These are phyloP conservation scores for Colletotrichum melonis DNA, from an alignment of 2,329 filamentous ascomycete genomes.

Conservation along the genomic window DNA sequence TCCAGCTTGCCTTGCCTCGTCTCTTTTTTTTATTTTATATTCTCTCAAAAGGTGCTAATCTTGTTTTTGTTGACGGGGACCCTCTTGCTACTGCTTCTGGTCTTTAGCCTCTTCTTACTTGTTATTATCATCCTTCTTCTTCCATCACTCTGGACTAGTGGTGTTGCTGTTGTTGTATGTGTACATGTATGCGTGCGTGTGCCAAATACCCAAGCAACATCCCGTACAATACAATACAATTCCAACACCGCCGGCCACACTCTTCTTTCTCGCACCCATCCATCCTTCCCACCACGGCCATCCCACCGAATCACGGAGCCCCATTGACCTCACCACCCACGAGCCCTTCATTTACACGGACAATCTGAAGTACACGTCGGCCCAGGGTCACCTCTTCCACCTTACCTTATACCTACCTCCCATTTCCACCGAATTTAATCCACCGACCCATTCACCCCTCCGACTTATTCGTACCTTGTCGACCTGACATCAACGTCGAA, in stretches of 20 bases:
- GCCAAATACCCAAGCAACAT: neutral
- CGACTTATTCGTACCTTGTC: neutral
- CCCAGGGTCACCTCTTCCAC: neutral
- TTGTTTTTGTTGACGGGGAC: neutral
- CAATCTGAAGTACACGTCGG: conserved; percentile 20
- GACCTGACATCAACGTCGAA: neutral
- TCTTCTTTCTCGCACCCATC: conserved; percentile 14
- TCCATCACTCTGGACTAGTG: neutral
- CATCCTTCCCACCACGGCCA: conserved; percentile 15
- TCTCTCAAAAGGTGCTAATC: neutral
- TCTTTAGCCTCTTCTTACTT: neutral
- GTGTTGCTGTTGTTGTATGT: neutral
- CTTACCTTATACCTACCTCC: neutral
- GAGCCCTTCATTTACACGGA: conserved; percentile 35
- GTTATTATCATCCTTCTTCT: neutral
- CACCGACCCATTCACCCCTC: neutral
- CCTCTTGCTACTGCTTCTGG: neutral
- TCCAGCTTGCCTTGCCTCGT: neutral
- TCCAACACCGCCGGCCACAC: neutral
- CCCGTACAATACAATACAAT: conserved; percentile 28
- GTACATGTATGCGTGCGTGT: neutral
- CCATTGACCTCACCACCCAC: conserved; percentile 25
- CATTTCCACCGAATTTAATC: neutral
- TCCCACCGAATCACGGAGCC: conserved; percentile 29
- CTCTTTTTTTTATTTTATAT: conserved; percentile 1